Evolutionary conservation across 345 rosid species (phyloP).

Genomic region (Arabis hirsuta): DNA sequence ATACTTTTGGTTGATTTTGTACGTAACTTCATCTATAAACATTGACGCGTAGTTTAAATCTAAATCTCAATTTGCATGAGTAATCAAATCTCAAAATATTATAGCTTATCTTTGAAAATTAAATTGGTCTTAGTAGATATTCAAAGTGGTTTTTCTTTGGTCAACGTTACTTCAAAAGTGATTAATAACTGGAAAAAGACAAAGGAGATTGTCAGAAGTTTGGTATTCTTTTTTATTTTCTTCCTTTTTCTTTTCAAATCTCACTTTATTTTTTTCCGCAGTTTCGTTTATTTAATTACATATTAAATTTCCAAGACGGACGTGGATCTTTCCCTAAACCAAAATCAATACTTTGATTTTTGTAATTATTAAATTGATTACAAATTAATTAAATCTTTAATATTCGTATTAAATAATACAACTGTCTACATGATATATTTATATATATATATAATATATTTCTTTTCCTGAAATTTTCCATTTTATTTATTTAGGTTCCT

Average conservation of each 20-base stretch:
- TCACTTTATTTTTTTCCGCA: slow-evolving; percentile 31
- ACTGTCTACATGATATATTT: slow-evolving; percentile 41
- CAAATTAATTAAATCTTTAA: slow-evolving; percentile 52
- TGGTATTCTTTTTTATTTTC: slow-evolving; percentile 44
- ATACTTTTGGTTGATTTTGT: background rate
- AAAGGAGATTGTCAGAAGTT: slow-evolving; percentile 63
- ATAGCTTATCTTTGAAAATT: slow-evolving; percentile 25
- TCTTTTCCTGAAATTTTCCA: slow-evolving; percentile 32
- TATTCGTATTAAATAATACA: slow-evolving; percentile 44
- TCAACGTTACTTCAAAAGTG: slow-evolving; percentile 46
- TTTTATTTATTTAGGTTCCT: slow-evolving; percentile 21
- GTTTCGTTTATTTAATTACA: slow-evolving; percentile 51
- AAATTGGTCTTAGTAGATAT: slow-evolving; percentile 51
- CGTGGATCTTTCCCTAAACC: slow-evolving; percentile 91
- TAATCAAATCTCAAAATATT: background rate
- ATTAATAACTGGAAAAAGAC: slow-evolving; percentile 43
- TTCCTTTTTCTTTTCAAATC: slow-evolving; percentile 30
- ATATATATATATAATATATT: slow-evolving; percentile 6
- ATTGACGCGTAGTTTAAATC: slow-evolving; percentile 13
- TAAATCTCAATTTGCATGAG: background rate
- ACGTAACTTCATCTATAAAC: background rate
- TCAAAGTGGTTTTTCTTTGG: slow-evolving; percentile 43
- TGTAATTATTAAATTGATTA: slow-evolving; percentile 63
- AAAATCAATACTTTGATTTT: slow-evolving; percentile 78
- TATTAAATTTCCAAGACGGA: slow-evolving; percentile 92